phyloP scores from a whole-genome alignment of 305 asterid species.

The Rubia occidens region DNA sequence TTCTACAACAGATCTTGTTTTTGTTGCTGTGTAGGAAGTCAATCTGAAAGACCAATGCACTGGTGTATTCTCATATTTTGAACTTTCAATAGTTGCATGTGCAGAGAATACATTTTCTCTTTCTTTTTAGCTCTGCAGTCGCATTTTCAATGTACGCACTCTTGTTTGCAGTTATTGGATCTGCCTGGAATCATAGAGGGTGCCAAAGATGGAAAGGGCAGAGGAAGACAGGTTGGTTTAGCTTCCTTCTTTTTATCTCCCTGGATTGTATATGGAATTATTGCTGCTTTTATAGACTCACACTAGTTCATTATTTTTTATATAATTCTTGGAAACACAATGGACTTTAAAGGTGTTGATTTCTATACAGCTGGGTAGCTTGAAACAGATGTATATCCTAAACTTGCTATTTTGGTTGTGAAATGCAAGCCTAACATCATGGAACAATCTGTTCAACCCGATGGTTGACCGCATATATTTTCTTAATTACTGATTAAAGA shows the following conservation, averaged over 20 bases:
- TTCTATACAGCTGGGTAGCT: too few relatives aligned
- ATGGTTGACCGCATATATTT: neutral
- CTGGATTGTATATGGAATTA: neutral
- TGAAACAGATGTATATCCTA: neutral
- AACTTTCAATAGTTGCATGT: neutral
- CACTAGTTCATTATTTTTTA: neutral
- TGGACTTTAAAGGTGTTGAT: neutral
- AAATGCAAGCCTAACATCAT: neutral
- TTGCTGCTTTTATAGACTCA: neutral
- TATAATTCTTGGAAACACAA: neutral
- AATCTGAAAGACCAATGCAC: neutral
- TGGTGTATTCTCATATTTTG: neutral
- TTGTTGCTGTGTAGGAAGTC: neutral
- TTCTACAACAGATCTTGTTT: neutral
- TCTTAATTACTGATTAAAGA: too few relatives aligned
- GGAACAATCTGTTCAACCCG: neutral
- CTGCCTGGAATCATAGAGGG: constrained; percentile 99
- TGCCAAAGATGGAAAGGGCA: constrained; percentile 98
- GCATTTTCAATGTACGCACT: constrained; percentile 5
- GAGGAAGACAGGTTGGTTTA: constrained; percentile 89
- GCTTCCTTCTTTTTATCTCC: neutral
- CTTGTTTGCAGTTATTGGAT: constrained; percentile 64
- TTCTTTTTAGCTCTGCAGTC: neutral
- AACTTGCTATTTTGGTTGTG: neutral
- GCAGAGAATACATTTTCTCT: neutral